Percentiles rank a stretch among this genome's conserved stretches.
These are phyloP conservation scores for Naegleria fowleri DNA, from an alignment of 208 protist genomes.

Conservation along the genomic window DNA sequence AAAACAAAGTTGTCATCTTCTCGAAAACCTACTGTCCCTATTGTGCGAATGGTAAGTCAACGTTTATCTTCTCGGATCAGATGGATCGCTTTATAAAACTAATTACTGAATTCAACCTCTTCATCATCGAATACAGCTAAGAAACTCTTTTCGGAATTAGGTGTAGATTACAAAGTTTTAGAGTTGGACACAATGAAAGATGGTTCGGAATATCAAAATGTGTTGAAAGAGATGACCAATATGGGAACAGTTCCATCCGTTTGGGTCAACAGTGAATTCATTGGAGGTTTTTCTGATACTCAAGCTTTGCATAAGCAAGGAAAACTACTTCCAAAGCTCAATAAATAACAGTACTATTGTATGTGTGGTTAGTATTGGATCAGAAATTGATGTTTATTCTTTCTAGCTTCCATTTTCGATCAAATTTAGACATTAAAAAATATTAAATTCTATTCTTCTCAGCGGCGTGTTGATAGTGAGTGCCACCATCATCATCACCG, in stretches of 20 bases:
- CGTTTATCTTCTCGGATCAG: too few species aligned
- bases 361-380: too few species aligned
- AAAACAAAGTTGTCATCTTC: neutral
- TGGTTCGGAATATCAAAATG: neutral
- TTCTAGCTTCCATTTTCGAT: too few species aligned
- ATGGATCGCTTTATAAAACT: too few species aligned
- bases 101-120: too few species aligned
- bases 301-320: neutral
- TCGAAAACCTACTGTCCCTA: neutral
- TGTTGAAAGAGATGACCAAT: neutral
- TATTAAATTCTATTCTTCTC: too few species aligned
- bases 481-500: too few species aligned
- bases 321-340: neutral
- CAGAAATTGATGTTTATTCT: too few species aligned
- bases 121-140: neutral
- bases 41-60: neutral
- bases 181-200: neutral
- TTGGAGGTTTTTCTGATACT: neutral
- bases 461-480: too few species aligned
- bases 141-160: neutral
- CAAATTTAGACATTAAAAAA: too few species aligned
- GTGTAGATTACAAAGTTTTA: neutral
- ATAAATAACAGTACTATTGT: neutral
- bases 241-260: neutral
- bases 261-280: neutral